Base-by-base conservation (phyloP, 75 land plant genomes). In the Larix kaempferi region DNA sequence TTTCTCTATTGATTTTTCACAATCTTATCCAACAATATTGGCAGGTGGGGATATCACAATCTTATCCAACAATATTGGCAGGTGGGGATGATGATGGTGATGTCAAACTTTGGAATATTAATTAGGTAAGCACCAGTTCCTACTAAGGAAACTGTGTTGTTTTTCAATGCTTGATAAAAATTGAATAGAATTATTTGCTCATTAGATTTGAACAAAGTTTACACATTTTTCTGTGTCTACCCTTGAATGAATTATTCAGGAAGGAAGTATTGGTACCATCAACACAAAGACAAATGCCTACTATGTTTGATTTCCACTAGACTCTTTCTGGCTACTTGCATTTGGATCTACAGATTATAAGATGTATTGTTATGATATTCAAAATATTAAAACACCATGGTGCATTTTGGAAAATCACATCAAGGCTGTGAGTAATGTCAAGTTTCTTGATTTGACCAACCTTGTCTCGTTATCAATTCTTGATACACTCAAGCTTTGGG, bases 31-130 rank as follows among this genome's bases (percentile, higher is more conserved):
- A 63, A 94, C 92, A 80, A 79, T 76, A 72, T 81, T 92, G 74
- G 91, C 90, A 27, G 88, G 91, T 29, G 91, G 94, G 58, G 84
- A 95, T 58, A n/a, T 92, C 95, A 6, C 85, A 82, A 61, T 86
- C 84, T 69, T 95, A 92, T 52, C 97, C 97, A 63, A 94, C 92
- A 80, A 79, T 76, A 72, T 81, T 92, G 74, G 91, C 90, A 27
- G 88, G 91, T 29, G 91, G 94, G 58, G 84, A 95, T 58, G 92
- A 92, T 74, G 97, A 94, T 83, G 86, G 92, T 65, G 57, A 86
- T 8, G 92, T 94, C 49, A 94, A 94, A 86, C 88, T 94, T 19
- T 94, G 97, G 97, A 88, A 81, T 83, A 94, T 88, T 84, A 94
- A 90, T 86, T 92, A 94, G 92, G 97, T 84, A 89, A 88, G 89